Conservation (phyloP, 2,329 filamentous ascomycete species). For the Claviceps pazoutovae region DNA sequence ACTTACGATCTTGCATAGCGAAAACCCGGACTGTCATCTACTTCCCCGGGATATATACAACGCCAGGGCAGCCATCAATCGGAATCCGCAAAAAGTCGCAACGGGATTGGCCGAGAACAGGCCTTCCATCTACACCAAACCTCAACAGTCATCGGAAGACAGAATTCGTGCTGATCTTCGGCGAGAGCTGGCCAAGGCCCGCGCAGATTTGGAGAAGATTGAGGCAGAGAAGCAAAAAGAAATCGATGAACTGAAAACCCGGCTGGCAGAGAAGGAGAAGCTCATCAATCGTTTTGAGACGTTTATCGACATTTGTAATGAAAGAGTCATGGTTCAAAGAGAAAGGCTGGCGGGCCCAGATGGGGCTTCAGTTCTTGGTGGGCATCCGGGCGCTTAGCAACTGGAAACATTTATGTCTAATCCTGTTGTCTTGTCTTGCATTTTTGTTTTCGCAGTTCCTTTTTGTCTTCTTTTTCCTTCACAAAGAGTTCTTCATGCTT, state of each 20-base stretch:
- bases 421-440: background rate
- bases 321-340: constrained; percentile 49
- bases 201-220: constrained; percentile 41
- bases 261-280: constrained; percentile 49
- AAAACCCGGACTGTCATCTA: constrained; percentile 49
- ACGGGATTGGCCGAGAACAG: constrained; percentile 45
- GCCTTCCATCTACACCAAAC: constrained; percentile 53
- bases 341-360: constrained; percentile 30
- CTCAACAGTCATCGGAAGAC: constrained; percentile 47
- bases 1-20: constrained; percentile 49
- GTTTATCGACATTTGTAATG: constrained; percentile 57
- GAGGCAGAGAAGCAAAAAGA: constrained; percentile 43
- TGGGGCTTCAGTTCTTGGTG: constrained; percentile 13
- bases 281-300: constrained; percentile 51
- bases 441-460: background rate
- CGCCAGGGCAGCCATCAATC: constrained; percentile 50
- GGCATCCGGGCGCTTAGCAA: constrained; percentile 12
- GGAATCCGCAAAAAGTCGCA: constrained; percentile 49
- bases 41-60: constrained; percentile 55
- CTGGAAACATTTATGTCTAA: background rate
- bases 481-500: background rate
- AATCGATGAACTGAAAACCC: constrained; percentile 42
- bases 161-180: constrained; percentile 48
- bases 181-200: constrained; percentile 43
- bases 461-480: background rate